Percentiles rank a stretch among this genome's conserved stretches.
Conservation (phyloP, 2,329 filamentous ascomycete genomes). For the Pseudogymnoascus sp. region DNA sequence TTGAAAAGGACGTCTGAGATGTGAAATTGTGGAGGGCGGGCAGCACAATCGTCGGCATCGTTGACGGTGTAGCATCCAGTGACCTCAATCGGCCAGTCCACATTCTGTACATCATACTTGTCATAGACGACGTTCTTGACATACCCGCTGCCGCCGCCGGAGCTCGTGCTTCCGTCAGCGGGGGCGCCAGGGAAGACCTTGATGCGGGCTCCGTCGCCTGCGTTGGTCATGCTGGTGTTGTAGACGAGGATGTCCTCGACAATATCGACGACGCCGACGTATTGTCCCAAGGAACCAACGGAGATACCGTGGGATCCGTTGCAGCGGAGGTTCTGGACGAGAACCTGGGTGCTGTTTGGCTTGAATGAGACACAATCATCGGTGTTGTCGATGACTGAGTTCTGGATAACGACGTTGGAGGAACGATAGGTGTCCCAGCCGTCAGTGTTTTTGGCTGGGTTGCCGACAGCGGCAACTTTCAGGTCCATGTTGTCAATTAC, state of each 20-base stretch:
- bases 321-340: constrained; percentile 60
- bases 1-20: constrained; percentile 47
- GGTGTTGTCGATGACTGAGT: constrained; percentile 56
- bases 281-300: constrained; percentile 65
- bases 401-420: constrained; percentile 56
- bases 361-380: constrained; percentile 71
- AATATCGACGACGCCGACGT: constrained; percentile 52
- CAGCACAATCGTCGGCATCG: constrained; percentile 31
- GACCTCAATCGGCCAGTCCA: constrained; percentile 35
- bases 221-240: constrained; percentile 52
- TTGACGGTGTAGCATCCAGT: constrained; percentile 51
- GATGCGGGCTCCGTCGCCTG: constrained; percentile 56
- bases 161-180: constrained; percentile 43
- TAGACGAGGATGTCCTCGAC: constrained; percentile 62
- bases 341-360: constrained; percentile 61
- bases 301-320: constrained; percentile 66
- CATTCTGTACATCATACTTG: constrained; percentile 47
- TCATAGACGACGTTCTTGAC: constrained; percentile 57
- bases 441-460: constrained; percentile 58
- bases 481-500: constrained; percentile 57
- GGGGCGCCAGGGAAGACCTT: constrained; percentile 50
- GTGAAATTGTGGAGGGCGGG: constrained; percentile 32
- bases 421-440: constrained; percentile 59
- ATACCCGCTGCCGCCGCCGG: constrained; percentile 50
- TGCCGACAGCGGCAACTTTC: constrained; percentile 43